Base-by-base conservation (phyloP, 805 yeast species). In the Candida verbasci region DNA sequence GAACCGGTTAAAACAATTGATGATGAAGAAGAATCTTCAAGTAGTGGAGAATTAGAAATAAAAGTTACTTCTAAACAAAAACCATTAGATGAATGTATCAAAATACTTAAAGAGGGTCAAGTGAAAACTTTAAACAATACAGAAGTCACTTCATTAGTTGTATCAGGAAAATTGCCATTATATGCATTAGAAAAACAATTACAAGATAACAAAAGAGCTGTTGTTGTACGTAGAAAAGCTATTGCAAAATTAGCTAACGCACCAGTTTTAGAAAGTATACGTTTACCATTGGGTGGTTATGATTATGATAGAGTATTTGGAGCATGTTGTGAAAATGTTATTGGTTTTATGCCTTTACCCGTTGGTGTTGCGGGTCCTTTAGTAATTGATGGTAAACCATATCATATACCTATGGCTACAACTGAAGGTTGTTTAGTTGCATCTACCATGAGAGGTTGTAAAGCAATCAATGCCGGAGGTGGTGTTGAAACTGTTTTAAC, bases 401-500 rank as follows among this genome's bases (percentile, higher is more conserved):
- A 74, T 58, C 95, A 88, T 62, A 81, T 93, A 48, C 99, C 99
- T 26, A 87, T 93, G 95, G 99, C 99, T 18, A 93, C 99, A 12
- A 93, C 98, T 24, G 99, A 93, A 68, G 99, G 99, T 36, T 94
- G 97, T 65, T 72, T 93, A 40, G 97, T 93, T 47, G 99, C 99
- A 3, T 88, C 97, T 14, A 83, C 98, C 10, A 91, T 87, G 95
- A 84, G 99, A 64, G 99, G 99, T 47, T 93, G 97, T 70, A 93
- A 93, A 58, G 97, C 97, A 18, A 84, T 93, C 47, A 93, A 93
- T 58, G 80, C 91, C 6, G 98, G 98, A 42, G 97, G 97, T 35
- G 99, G 99, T 60, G 95, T 85, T 20, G 69, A 76, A 34, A 86
- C 98, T 21, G 95, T 91, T 17, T 72, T 93, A 48, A 86, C 96